Evolutionary conservation across 2,329 filamentous ascomycete genomes (phyloP).

Genomic region (Calonectria crousiana): DNA sequence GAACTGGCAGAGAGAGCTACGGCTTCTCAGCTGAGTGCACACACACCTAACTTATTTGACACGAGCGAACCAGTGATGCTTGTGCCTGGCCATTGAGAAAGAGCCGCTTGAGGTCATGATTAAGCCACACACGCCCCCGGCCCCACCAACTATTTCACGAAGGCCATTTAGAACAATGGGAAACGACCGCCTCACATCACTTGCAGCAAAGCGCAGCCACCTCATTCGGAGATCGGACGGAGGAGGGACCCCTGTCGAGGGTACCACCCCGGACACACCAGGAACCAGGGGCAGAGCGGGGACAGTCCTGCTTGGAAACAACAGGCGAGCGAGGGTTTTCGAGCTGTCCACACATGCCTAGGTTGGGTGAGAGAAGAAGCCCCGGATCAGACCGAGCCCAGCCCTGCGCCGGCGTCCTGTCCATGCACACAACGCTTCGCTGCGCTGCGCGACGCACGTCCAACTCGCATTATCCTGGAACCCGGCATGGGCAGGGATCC

Average conservation of each 20-base stretch:
- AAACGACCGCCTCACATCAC: conserved; percentile 30
- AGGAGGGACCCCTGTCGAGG: conserved; percentile 32
- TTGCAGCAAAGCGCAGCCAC: conserved; percentile 35
- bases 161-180: conserved; percentile 1
- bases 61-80: not conserved
- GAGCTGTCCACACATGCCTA: not conserved
- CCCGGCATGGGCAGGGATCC: conserved; percentile 29
- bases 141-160: conserved; percentile 13
- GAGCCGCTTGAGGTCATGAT: conserved; percentile 4
- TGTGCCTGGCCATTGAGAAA: conserved; percentile 16
- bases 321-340: not conserved
- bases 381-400: conserved; percentile 18
- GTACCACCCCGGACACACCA: conserved; percentile 1
- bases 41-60: conserved; percentile 25
- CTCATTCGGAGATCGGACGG: conserved; percentile 27
- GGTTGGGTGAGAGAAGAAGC: not conserved
- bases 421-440: conserved; percentile 32
- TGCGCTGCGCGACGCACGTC: conserved; percentile 29
- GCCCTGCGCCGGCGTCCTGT: conserved; percentile 14
- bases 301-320: conserved; percentile 3
- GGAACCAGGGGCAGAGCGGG: conserved; percentile 26
- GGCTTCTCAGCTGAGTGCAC: not conserved
- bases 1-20: not conserved
- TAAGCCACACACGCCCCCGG: conserved; percentile 4
- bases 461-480: conserved; percentile 22